A percentile compares a stretch with the other conserved stretches of the same genome.
phyloP scores from a whole-genome alignment of 331 rosid genomes.

The Cydonia oblonga region DNA sequence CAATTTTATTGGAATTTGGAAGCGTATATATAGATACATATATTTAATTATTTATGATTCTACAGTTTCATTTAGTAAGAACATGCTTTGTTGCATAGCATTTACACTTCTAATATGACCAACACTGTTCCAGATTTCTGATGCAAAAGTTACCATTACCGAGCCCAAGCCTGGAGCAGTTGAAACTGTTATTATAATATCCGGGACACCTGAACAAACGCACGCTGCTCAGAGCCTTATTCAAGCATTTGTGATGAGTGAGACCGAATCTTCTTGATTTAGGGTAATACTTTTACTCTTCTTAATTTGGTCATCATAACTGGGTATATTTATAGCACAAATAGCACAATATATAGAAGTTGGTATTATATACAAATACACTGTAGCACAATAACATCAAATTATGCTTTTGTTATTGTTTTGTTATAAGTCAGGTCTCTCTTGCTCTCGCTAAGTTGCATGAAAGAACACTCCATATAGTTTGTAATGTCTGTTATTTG shows the following conservation, averaged over 20 bases:
- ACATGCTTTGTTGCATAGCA: neutral
- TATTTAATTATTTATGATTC: neutral
- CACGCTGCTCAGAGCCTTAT: constrained; percentile 98
- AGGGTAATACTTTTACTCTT: neutral
- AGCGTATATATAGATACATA: neutral
- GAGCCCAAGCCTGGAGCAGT: constrained; percentile 81
- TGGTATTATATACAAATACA: neutral
- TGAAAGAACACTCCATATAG: neutral
- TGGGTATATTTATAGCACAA: neutral
- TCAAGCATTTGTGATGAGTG: constrained; percentile 94
- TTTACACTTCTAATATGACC: constrained; percentile 14
- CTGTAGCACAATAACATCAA: neutral
- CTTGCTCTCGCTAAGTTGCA: neutral
- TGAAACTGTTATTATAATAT: constrained; percentile 77
- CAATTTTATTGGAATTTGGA: neutral
- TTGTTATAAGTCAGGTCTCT: neutral
- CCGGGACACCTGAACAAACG: constrained; percentile 96
- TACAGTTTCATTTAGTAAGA: neutral
- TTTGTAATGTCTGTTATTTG: neutral
- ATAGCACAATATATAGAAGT: no score
- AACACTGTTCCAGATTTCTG: constrained; percentile 66
- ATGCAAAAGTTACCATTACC: constrained; percentile 71
- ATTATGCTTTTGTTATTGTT: neutral
- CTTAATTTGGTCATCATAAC: neutral
- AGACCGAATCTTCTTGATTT: constrained; percentile 57